Evolutionary conservation across 192 early-diverging fungal genomes (phyloP), one percentile per base, ranked within the genome.

Genomic region (Backusella mclennaniae): DNA sequence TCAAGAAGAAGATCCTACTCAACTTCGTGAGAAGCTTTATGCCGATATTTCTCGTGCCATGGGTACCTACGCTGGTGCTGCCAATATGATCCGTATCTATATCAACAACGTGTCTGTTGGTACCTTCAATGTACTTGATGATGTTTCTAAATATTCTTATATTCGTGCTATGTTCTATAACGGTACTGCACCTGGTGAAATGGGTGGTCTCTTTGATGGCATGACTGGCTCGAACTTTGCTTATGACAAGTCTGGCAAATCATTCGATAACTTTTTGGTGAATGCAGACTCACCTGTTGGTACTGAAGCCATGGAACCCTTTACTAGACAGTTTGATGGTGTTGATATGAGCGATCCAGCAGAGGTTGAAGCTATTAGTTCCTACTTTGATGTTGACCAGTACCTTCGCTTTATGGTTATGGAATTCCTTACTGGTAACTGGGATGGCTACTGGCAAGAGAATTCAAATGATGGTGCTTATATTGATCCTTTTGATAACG

Each of bases 21-120:
- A 87, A 76, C 81, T 87, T 33, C 83, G 85, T 71, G 85, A 87
- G 69, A 84, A 87, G 72, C 71, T 87, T 14, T 87, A 84, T 67
- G 80, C 85, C 21, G 83, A 87, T 78, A 78, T 83, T 68, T 38
- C 73, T 35, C 73, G 74, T 38, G 73, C 83, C 29, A 77, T 87
- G 69, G 85, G 85, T 21, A 78, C 75, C 35, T 84, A 84, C 77
- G 80, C 69, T 42, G 80, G 80, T 44, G 75, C 83, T 66, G 85
- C 85, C 67, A 87, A 83, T 75, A 83, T 83, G 74, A 69, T 82
- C 39, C 81, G 85, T 59, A 39, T 84, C 9, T 87, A 77, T 66
- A 84, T 87, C 36, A 87, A 87, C 69, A 68, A 68, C 9, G 77
- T 82, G 7, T 79, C 63, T 17, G 81, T 80, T 11, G 85, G 85